Conservation (phyloP, 371 early-diverging fungal genomes). For the Mucor indicus region DNA sequence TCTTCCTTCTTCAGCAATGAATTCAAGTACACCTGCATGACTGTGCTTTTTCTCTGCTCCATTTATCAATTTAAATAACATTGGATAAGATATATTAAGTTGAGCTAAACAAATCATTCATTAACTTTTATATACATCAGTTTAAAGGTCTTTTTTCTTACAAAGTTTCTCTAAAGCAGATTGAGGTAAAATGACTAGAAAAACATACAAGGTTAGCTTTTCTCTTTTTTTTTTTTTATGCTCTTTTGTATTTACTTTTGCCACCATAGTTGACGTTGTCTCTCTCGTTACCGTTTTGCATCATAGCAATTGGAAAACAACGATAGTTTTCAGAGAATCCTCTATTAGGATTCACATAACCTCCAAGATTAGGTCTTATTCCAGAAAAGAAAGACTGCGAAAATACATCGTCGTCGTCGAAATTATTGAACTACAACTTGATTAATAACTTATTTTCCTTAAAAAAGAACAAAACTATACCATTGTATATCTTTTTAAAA, state of each 20-base stretch:
- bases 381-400: slow-evolving; percentile 27
- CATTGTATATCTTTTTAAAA: too few relatives aligned
- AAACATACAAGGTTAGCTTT: neutral
- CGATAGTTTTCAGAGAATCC: slow-evolving; percentile 67
- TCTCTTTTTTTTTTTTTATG: neutral
- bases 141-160: too few relatives aligned
- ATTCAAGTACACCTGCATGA: slow-evolving; percentile 98
- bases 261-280: slow-evolving; percentile 81
- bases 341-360: slow-evolving; percentile 43
- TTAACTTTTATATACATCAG: neutral
- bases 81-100: slow-evolving; percentile 89
- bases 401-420: slow-evolving; percentile 39
- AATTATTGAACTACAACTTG: slow-evolving; percentile 19
- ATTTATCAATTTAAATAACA: slow-evolving; percentile 83
- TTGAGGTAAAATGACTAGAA: slow-evolving; percentile 82
- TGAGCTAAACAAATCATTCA: slow-evolving; percentile 46
- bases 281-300: slow-evolving; percentile 70
- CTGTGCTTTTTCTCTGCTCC: slow-evolving; percentile 57
- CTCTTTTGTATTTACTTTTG: slow-evolving; percentile 60
- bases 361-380: slow-evolving; percentile 22
- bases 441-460: too few relatives aligned
- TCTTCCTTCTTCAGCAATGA: slow-evolving; percentile 96
- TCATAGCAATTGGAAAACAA: slow-evolving; percentile 81
- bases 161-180: slow-evolving; percentile 85
- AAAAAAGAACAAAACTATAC: too few relatives aligned